Evolutionary conservation across 1,284 basidiomycete species (phyloP).

Genomic region (Porogramme epimiltina): DNA sequence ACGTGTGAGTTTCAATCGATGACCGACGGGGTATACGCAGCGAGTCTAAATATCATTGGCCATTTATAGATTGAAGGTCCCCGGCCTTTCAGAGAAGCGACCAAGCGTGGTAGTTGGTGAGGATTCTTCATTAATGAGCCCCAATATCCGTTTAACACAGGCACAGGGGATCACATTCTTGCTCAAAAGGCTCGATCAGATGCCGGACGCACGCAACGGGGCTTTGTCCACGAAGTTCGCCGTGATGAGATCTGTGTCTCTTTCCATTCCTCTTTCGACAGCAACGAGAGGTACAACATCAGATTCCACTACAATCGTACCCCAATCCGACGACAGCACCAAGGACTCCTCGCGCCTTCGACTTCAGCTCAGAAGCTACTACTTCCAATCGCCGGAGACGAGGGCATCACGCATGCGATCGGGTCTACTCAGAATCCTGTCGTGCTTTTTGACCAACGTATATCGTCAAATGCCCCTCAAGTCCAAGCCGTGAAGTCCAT

Average conservation of each 20-base stretch:
- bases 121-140: constrained; percentile 31
- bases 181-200: constrained; percentile 45
- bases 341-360: constrained; percentile 48
- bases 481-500: constrained; percentile 57
- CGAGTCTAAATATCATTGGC: too few relatives aligned
- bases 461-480: constrained; percentile 53
- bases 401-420: constrained; percentile 21
- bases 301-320: constrained; percentile 59
- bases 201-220: constrained; percentile 55
- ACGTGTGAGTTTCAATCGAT: constrained; percentile 41
- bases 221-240: constrained; percentile 57
- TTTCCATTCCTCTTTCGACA: constrained; percentile 49
- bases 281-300: constrained; percentile 40
- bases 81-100: constrained; percentile 66
- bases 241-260: constrained; percentile 53
- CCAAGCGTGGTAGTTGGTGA: constrained; percentile 45
- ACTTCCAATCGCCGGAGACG: constrained; percentile 41
- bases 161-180: constrained; percentile 53
- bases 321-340: constrained; percentile 56
- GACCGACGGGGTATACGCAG: background rate
- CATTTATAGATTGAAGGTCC: constrained; percentile 50
- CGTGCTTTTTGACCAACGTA: constrained; percentile 40
- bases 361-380: constrained; percentile 38
- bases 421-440: constrained; percentile 21
- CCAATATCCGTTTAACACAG: background rate